Base-by-base conservation (phyloP, 2,329 filamentous ascomycete species). In the Grosmannia clavigera region DNA sequence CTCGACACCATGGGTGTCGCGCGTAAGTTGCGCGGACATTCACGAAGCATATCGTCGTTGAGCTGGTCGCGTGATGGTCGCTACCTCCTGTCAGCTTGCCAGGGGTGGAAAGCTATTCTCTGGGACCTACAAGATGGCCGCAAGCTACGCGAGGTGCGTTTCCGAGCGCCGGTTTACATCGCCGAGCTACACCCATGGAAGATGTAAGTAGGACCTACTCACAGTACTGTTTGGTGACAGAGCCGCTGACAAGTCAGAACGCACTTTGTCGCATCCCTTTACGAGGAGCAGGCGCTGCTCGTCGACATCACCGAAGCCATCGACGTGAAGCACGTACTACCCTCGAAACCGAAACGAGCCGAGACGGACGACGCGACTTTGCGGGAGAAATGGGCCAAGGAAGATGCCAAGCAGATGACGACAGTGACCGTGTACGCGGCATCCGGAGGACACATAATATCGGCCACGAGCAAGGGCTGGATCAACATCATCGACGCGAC, bases 1-100 rank as follows among this genome's bases (percentile, higher is more conserved):
- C 84, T 97, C 57, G 95, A 99, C 74, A 99, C 95, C 11, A 95
- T 95, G 80, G 92, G 94, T 46, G 90, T 97, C 5, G 94, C 94
- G 61, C 87, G 91, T 69, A 99, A 97, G 75, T 78, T 99, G 64
- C 85, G 90, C 65, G 94, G 92, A 14, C 94, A 99, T 74, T 95
- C 89, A 57, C 86, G 90, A 69, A 92, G 94, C 70, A 92, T 99
- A 61, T 92, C 95, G 67, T 96, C 90, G 58, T 74, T 99, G 62
- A 95, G 92, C 76, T 99, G 94, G 94, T 96, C 92, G 58, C 82
- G 87, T 67, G 90, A 91, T 74, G 92, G 94, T 31, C 83, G 90
- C 65, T 97, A 96, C 73, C 79, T 99, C 58, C 81, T 99, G 61
- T 96, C 90, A 61, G 89, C 91, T 12, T 95, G 91, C 53, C 90